Evolutionary conservation across 2,329 filamentous ascomycete species (phyloP).

Genomic region (Penicillium sp.): DNA sequence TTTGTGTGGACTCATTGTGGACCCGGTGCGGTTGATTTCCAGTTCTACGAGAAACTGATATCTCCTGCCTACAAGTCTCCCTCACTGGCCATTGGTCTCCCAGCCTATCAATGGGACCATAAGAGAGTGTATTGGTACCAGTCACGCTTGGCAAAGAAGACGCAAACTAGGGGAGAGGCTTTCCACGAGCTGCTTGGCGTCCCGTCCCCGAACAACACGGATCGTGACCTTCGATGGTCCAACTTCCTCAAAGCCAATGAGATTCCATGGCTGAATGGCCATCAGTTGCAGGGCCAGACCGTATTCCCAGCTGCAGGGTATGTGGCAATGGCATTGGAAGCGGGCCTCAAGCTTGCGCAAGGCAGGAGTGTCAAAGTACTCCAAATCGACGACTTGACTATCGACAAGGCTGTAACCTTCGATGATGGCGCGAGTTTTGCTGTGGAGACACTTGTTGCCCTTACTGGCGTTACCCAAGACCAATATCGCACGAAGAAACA

Average conservation of each 20-base stretch:
- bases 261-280: conserved; percentile 24
- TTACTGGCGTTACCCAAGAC: neutral
- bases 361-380: conserved; percentile 7
- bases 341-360: conserved; percentile 7
- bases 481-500: neutral
- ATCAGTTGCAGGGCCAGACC: conserved; percentile 20
- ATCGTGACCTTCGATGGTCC: conserved; percentile 21
- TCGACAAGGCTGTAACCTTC: conserved; percentile 11
- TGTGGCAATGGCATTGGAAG: conserved; percentile 27
- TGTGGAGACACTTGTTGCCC: conserved; percentile 5
- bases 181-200: conserved; percentile 29
- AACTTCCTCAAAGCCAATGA: conserved; percentile 24
- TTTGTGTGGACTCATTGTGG: neutral
- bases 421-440: conserved; percentile 4
- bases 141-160: conserved; percentile 40
- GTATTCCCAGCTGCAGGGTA: conserved; percentile 28
- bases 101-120: conserved; percentile 51
- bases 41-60: too few relatives aligned
- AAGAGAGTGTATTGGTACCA: conserved; percentile 43
- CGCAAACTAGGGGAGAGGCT: conserved; percentile 35
- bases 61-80: too few relatives aligned
- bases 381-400: conserved; percentile 18
- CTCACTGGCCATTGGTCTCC: conserved; percentile 23
- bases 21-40: neutral
- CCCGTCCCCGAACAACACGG: conserved; percentile 5